Evolutionary conservation across 805 yeast species (phyloP).

Genomic region (Metschnikowia arizonensis): DNA sequence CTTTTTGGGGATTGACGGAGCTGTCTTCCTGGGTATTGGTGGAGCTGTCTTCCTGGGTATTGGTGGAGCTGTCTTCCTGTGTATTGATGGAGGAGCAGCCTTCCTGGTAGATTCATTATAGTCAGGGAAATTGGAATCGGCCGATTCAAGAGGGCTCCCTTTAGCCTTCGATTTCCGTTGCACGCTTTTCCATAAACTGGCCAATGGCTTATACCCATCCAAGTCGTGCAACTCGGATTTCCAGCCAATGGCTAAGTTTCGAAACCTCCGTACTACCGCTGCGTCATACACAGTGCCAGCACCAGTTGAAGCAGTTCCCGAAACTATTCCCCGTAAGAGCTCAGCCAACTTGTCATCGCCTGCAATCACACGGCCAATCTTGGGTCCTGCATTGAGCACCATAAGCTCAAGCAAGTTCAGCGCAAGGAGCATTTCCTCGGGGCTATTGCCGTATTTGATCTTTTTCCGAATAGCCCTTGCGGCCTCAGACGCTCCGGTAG

Average conservation of each 20-base stretch:
- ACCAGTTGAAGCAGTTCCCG: constrained; percentile 34
- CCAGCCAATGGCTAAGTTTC: constrained; percentile 64
- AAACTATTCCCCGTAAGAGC: constrained; percentile 51
- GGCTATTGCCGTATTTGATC: constrained; percentile 72
- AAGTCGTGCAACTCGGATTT: constrained; percentile 48
- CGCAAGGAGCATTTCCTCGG: constrained; percentile 62
- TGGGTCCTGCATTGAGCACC: constrained; percentile 41
- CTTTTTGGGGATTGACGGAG: no score
- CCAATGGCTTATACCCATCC: constrained; percentile 47
- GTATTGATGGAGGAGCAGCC: constrained; percentile 23
- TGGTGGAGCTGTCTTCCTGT: no score
- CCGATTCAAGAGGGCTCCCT: background rate
- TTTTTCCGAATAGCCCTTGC: constrained; percentile 88
- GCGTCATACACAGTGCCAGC: constrained; percentile 33
- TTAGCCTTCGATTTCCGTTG: background rate
- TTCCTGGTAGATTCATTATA: background rate
- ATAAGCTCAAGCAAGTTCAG: constrained; percentile 41
- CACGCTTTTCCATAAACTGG: constrained; percentile 37
- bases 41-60: no score
- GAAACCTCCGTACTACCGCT: constrained; percentile 45
- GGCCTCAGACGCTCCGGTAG: constrained; percentile 57
- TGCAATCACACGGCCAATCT: constrained; percentile 45
- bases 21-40: no score
- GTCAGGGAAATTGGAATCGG: background rate
- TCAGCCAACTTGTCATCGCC: constrained; percentile 67